Conservation (phyloP, 169 alveolate genomes). For the Plasmodium falciparum region DNA sequence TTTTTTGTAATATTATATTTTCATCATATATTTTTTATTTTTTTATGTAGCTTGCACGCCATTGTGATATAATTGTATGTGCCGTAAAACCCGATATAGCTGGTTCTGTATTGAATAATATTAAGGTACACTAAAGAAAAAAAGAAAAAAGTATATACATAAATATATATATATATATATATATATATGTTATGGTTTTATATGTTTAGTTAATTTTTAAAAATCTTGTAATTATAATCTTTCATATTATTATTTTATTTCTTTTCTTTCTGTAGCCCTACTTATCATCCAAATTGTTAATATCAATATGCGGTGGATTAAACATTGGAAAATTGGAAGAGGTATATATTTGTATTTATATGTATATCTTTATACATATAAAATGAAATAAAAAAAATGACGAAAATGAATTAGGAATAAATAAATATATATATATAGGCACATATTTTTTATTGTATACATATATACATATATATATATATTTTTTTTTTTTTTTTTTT, state of each 20-base stretch:
- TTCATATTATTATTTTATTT: not conserved
- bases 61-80: constrained; percentile 55
- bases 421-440: not conserved
- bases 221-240: not conserved
- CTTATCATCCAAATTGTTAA: constrained; percentile 29
- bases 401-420: not conserved
- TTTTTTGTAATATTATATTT: no score
- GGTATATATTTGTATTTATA: constrained; percentile 14
- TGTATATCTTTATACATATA: no score
- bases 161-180: constrained; percentile 3
- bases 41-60: constrained; percentile 16
- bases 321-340: constrained; percentile 37
- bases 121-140: constrained; percentile 28
- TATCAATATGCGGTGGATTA: constrained; percentile 74
- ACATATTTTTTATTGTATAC: not conserved
- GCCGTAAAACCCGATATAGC: constrained; percentile 77
- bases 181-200: not conserved
- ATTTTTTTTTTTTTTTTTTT: not conserved
- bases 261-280: not conserved
- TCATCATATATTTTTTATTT: not conserved
- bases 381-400: not conserved
- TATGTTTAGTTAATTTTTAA: not conserved
- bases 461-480: not conserved
- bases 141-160: not conserved
- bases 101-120: constrained; percentile 22